phyloP scores from a whole-genome alignment of 1,284 basidiomycete genomes.

The Takashimella tepidaria region DNA sequence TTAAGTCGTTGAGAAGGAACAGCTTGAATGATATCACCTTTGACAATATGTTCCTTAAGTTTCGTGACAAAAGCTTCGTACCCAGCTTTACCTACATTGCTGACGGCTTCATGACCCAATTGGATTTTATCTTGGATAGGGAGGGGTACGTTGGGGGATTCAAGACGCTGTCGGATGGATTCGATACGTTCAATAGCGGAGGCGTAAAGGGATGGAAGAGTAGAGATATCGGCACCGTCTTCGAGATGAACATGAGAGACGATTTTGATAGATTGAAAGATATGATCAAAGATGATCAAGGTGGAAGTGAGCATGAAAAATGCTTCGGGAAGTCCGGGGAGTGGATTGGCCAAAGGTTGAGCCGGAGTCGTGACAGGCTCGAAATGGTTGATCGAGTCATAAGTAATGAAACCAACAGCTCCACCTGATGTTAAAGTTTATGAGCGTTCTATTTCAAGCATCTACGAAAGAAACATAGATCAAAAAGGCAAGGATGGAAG shows the following conservation, averaged over 20 bases:
- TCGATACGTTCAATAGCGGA: conserved; percentile 74
- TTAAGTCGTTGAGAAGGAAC: conserved; percentile 90
- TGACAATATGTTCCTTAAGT: conserved; percentile 89
- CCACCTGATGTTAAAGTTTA: too few species aligned
- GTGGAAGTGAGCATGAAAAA: conserved; percentile 96
- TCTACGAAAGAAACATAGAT: too few species aligned
- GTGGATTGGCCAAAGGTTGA: conserved; percentile 61
- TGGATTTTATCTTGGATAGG: conserved; percentile 51
- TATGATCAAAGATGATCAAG: conserved; percentile 93
- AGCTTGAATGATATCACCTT: conserved; percentile 98
- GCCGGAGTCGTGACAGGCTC: conserved; percentile 77
- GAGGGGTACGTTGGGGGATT: conserved; percentile 58
- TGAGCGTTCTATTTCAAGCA: too few species aligned
- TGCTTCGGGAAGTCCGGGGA: conserved; percentile 83
- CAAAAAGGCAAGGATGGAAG: background rate
- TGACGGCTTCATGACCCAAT: conserved; percentile 62
- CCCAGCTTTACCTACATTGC: conserved; percentile 89
- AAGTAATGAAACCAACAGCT: conserved; percentile 94
- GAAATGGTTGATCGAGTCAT: conserved; percentile 94
- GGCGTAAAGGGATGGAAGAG: conserved; percentile 74
- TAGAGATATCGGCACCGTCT: conserved; percentile 45
- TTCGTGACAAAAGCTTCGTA: conserved; percentile 90
- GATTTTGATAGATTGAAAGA: conserved; percentile 89
- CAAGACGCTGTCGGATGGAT: conserved; percentile 63
- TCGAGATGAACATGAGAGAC: conserved; percentile 92